phyloP scores from a whole-genome alignment of 768 basidiomycete genomes.

The Auricularia auricula-judae region DNA sequence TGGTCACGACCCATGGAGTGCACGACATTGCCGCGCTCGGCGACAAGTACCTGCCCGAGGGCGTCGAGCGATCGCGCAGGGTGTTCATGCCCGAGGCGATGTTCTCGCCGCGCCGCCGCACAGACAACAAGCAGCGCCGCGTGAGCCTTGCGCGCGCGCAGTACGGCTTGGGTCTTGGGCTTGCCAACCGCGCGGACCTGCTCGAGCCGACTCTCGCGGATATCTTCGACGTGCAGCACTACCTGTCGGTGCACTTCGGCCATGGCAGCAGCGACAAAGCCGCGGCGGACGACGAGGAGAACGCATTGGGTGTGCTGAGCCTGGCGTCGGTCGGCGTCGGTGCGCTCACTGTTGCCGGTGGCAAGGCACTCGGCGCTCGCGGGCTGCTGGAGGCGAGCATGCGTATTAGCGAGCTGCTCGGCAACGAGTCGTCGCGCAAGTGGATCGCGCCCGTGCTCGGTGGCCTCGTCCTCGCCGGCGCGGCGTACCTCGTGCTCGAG shows the following conservation, averaged over 20 bases:
- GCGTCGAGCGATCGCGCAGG: slow-evolving; percentile 68
- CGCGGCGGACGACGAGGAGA: slow-evolving; percentile 26
- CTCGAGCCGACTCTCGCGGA: slow-evolving; percentile 74
- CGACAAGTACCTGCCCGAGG: slow-evolving; percentile 66
- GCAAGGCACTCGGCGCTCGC: slow-evolving; percentile 66
- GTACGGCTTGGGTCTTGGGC: slow-evolving; percentile 72
- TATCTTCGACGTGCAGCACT: slow-evolving; percentile 76
- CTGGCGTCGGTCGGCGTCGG: slow-evolving; percentile 71
- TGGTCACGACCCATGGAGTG: slow-evolving; percentile 54
- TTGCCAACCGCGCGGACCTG: slow-evolving; percentile 67
- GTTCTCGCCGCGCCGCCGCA: slow-evolving; percentile 50
- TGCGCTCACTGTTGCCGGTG: slow-evolving; percentile 82
- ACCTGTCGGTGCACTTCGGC: slow-evolving; percentile 62
- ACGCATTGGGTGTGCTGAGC: slow-evolving; percentile 53
- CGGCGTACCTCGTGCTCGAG: slow-evolving; percentile 75
- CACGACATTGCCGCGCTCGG: slow-evolving; percentile 55
- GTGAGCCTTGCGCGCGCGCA: slow-evolving; percentile 30
- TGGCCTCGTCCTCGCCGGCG: slow-evolving; percentile 58
- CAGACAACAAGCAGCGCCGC: slow-evolving; percentile 27
- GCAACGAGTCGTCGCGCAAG: slow-evolving; percentile 67
- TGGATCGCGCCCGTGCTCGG: slow-evolving; percentile 86
- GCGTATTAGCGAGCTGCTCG: slow-evolving; percentile 65
- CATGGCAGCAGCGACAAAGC: slow-evolving; percentile 25
- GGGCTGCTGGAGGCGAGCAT: slow-evolving; percentile 69
- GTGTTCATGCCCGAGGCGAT: slow-evolving; percentile 97